phyloP scores from a whole-genome alignment of 352 stramenopile species.

The Phytophthora brassicae region DNA sequence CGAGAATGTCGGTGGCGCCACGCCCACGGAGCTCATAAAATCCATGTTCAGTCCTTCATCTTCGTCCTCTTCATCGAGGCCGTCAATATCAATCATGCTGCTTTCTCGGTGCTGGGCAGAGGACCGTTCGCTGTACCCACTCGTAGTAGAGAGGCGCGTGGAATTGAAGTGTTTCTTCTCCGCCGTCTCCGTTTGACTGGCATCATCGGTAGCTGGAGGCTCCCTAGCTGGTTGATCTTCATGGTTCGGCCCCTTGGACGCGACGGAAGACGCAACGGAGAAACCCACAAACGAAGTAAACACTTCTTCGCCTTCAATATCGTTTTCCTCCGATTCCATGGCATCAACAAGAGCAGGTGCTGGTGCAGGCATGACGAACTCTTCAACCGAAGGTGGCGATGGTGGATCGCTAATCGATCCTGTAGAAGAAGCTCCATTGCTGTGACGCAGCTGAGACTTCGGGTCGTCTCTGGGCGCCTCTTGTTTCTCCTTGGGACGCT shows the following conservation, averaged over 20 bases:
- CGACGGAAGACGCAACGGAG: constrained; percentile 10
- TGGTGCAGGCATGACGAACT: constrained; percentile 29
- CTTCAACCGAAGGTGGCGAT: constrained; percentile 35
- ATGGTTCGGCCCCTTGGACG: constrained; percentile 5
- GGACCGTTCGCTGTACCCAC: constrained; percentile 24
- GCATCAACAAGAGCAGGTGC: constrained; percentile 1
- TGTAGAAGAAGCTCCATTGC: constrained; percentile 28
- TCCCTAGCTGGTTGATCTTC: constrained; percentile 28
- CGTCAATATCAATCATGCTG: constrained; percentile 41
- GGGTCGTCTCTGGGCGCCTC: constrained; percentile 23
- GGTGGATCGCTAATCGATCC: constrained; percentile 25
- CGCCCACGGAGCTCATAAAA: constrained; percentile 60
- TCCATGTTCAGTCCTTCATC: constrained; percentile 81
- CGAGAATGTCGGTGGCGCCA: constrained; percentile 18
- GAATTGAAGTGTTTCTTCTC: constrained; percentile 50
- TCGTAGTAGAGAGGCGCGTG: constrained; percentile 28
- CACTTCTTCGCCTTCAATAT: constrained; percentile 25
- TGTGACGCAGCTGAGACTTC: constrained; percentile 27
- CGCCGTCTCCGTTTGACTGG: constrained; percentile 8
- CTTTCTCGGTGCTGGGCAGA: constrained; percentile 32
- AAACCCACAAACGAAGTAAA: constrained; percentile 36
- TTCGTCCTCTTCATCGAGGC: constrained; percentile 39
- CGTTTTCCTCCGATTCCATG: constrained; percentile 17
- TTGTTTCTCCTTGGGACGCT: constrained; percentile 15
- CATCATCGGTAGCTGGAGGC: constrained; percentile 21